Percentiles rank a stretch among this genome's conserved stretches.
These are phyloP conservation scores for Arbutus unedo DNA, from an alignment of 148 eudicot species.

Conservation along the genomic window DNA sequence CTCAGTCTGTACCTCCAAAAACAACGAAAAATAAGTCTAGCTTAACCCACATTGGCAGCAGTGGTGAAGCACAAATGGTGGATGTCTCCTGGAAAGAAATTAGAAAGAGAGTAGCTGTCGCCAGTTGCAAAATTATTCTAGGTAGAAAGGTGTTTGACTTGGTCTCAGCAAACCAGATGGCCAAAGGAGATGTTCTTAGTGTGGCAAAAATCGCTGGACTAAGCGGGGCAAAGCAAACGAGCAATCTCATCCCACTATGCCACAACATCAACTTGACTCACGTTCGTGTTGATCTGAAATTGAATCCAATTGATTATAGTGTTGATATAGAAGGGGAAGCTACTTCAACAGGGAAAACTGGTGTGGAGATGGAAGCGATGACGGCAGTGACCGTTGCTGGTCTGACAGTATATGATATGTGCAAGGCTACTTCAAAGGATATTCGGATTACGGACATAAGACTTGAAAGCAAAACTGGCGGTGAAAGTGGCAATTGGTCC, in stretches of 20 bases:
- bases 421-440: slow-evolving; percentile 92
- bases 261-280: slow-evolving; percentile 75
- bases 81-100: slow-evolving; percentile 74
- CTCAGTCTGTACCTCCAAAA: slow-evolving; percentile 26
- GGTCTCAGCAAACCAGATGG: slow-evolving; percentile 79
- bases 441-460: slow-evolving; percentile 63
- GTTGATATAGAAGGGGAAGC: slow-evolving; percentile 78
- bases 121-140: slow-evolving; percentile 78
- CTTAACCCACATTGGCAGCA: slow-evolving; percentile 60
- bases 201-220: slow-evolving; percentile 92
- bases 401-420: slow-evolving; percentile 91
- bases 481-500: slow-evolving; percentile 94
- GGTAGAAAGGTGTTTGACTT: slow-evolving; percentile 71
- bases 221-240: slow-evolving; percentile 77
- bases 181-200: slow-evolving; percentile 80
- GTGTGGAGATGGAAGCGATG: slow-evolving; percentile 99
- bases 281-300: slow-evolving; percentile 56
- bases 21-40: slow-evolving; percentile 14
- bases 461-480: slow-evolving; percentile 56
- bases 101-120: slow-evolving; percentile 74
- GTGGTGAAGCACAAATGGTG: slow-evolving; percentile 93
- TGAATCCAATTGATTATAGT: slow-evolving; percentile 54
- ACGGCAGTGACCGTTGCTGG: slow-evolving; percentile 85
- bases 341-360: slow-evolving; percentile 78
- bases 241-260: slow-evolving; percentile 87